Evolutionary conservation across 768 basidiomycete genomes (phyloP), one percentile per base, ranked within the genome.

Genomic region (Boletus coccyginus): DNA sequence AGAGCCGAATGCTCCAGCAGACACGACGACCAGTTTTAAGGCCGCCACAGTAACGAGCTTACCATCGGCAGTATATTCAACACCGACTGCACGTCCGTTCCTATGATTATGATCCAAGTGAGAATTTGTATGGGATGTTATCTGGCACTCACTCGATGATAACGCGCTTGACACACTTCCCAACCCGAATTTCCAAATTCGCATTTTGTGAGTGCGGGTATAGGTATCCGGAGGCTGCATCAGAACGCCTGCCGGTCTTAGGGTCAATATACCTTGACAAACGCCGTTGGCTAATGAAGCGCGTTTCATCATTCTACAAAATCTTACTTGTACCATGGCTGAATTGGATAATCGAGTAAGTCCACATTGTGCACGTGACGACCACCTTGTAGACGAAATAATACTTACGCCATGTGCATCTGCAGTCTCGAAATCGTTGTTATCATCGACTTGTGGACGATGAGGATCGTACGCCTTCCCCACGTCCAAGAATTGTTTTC

Each of bases 191-290:
- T 10, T 65, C 62, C 3, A 78, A 49, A 56, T 74, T 75, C 0
- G 46, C 10, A 11, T 61, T 62, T 46, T 65, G 59, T 13, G 66
- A 55, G 12, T 68, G 63, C 32, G 70, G 68, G 55, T 75, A 78
- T n/a, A 78, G 47, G 56, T 71, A 72, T 53, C 68, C 46, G 29
- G 76, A 77, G 8, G 66, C 66, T 5, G 65, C 55, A 45, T 70
- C 69, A 5, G 57, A 69, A 14, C 69, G 69, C n/a, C 42, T 58
- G 31, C 69, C 70, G 4, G 76, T 81, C 31, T 70, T 66, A 3
- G 61, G 67, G 56, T 81, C 74, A n/a, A 87, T 72, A 61, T 81
- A 88, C 62, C 86, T 88, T 35, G 35, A 13, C 13, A 14, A 12
- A 35, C 1, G 14, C 7, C 1, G 13, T 35, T 35, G 1, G 35